phyloP scores from a whole-genome alignment of 495 filamentous ascomycete genomes.

The Hypoxylon crocopeplum region DNA sequence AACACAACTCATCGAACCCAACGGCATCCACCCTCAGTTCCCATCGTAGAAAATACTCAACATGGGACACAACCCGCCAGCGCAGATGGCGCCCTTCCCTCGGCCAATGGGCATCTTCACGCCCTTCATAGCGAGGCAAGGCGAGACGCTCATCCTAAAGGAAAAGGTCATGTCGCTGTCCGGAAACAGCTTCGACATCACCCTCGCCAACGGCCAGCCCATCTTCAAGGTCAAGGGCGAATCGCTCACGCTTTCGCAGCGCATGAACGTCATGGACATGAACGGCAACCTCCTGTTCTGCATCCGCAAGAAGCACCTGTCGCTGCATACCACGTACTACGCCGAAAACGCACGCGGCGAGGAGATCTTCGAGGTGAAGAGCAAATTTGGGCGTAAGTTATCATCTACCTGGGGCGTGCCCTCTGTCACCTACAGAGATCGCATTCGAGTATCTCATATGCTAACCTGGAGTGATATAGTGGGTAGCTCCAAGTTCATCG shows the following conservation, averaged over 20 bases:
- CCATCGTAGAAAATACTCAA: neutral
- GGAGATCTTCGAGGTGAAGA: constrained; percentile 60
- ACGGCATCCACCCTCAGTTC: no score
- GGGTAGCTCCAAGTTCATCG: constrained; percentile 53
- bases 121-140: constrained; percentile 53
- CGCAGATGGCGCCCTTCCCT: constrained; percentile 43
- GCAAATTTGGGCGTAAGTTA: constrained; percentile 55
- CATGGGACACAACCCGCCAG: constrained; percentile 1
- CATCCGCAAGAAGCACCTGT: constrained; percentile 58
- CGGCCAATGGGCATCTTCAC: constrained; percentile 56
- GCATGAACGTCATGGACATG: constrained; percentile 57
- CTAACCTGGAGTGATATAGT: constrained; percentile 41
- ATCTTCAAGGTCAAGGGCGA: constrained; percentile 62
- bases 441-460: no score
- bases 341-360: constrained; percentile 47
- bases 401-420: neutral
- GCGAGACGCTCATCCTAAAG: constrained; percentile 58
- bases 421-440: no score
- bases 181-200: constrained; percentile 64
- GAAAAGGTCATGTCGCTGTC: constrained; percentile 63
- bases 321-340: constrained; percentile 57
- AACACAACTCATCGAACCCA: no score
- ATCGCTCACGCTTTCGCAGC: constrained; percentile 42
- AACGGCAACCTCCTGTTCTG: constrained; percentile 57
- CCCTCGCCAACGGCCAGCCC: constrained; percentile 49